Evolutionary conservation across 345 rosid species (phyloP), one percentile per base, ranked within the genome.

Genomic region (Erodium maritimum): DNA sequence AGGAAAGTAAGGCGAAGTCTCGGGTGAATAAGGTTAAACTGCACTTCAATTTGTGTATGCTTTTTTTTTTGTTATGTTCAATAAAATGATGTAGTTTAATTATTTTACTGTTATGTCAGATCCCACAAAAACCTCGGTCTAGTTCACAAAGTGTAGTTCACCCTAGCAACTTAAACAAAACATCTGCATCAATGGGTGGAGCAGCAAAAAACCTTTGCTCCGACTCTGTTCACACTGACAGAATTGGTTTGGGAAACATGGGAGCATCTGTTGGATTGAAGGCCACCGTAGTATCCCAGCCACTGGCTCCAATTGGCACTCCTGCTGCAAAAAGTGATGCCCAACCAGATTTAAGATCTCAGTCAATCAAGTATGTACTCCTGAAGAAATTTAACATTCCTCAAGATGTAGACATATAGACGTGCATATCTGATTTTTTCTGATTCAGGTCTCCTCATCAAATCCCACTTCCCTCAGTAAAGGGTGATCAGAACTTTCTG

Each of bases 1-100:
- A 94, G 68, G 95, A 90, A 77, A 82, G 75, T 71, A 94, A 82
- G 77, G 97, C 90, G 29, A 94, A 84, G 74, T 87, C 91, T 46
- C 82, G 80, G 65, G 75, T 76, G 25, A 54, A 82, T 29, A 90
- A 94, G 99, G 99, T 94, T 69, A 48, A 66, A 34, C 8, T 37
- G 46, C 46, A 37, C 1, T 50, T 75, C 54, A 63, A 58, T 48
- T 55, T 59, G 5, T 54, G 33, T 18, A 20, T 55, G 50, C 10
- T 17, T 11, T 21, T 20, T 65, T 17, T 0, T 9, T 52, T 64
- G 33, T 61, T 22, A 59, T 13, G 54, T 53, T 29, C 50, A 71
- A 52, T 54, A 34, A 37, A 54, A 33, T 19, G 2, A 19, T 19
- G 52, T 50, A 5, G 2, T 23, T 62, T 48, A 33, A 5, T 58